Evolutionary conservation across 2,329 filamentous ascomycete species (phyloP), one percentile per base, ranked within the genome.

Genomic region (Penicillium sp.): DNA sequence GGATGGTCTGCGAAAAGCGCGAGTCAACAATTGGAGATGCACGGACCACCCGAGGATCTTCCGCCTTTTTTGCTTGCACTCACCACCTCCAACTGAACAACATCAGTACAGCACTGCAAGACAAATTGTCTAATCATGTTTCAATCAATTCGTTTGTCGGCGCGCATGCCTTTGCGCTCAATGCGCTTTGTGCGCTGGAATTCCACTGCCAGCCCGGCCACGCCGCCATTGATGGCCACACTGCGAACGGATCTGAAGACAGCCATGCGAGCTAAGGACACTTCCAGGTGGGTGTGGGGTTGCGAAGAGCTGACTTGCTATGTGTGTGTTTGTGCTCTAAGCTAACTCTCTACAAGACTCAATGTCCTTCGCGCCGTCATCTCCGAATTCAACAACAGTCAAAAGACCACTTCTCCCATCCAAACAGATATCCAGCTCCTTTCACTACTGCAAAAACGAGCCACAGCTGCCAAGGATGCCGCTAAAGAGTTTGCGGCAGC

Each of bases 251-350:
- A 81, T 63, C 66, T 81, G 40, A 81, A 80, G 64, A 68, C 65
- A 37, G 79, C 79, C 44, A 79, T 81, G 78, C 71, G 72, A 58
- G 77, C 77, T 14, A 81, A 79, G 66, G 78, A 81, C 56, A 76
- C 69, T 19, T 60, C 72, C 13, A 74, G 76, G 78, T 79, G 67
- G 26, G 47, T 23, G 7, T 33, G 10, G 10, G 10, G 24, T 28
- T 10, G 10, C 10, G 24, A 28, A n/a, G n/a, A n/a, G n/a, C n/a
- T n/a, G n/a, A n/a, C n/a, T n/a, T n/a, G n/a, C n/a, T 49, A 2
- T 6, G 2, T 16, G n/a, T 9, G n/a, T 39, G 51, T 46, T 4
- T 34, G 40, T 36, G 33, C 8, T 36, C 1, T 18, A 7, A 29
- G 26, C 26, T 29, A 11, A 18, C 33, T 19, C 51, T 49, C 47